Evolutionary conservation across 1,284 basidiomycete genomes (phyloP), one percentile per base, ranked within the genome.

Genomic region (Moniliella sp.): DNA sequence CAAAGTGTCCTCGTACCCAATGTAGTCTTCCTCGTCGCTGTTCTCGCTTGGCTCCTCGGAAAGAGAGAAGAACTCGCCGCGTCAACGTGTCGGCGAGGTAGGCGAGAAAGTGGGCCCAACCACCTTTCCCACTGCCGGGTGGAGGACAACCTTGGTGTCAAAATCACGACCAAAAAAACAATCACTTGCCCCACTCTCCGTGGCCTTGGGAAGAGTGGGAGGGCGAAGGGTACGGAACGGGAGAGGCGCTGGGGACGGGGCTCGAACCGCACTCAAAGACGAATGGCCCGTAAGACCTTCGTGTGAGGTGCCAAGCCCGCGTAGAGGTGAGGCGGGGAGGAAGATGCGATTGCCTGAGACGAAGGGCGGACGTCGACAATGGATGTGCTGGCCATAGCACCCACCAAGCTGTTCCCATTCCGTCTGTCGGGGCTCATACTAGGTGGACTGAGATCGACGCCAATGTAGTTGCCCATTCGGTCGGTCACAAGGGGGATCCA

Each of bases 91-190:
- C 88, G 2, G 75, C 83, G 52, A 94, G 88, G 30, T 67, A 69
- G n/a, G 81, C 74, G 25, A 97, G 64, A 78, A 84, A 97, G 50
- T 75, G 75, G 19, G 79, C 86, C 88, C 91, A 97, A 3, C 88
- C 88, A 8, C 72, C 75, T 21, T 72, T 68, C 10, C 86, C 84
- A 42, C 94, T 84, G 5, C 57, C 59, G 17, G 44, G 50, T 55
- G 62, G 32, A 94, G 67, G 19, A 94, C 88, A 25, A 93, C 80
- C 61, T 97, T 97, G 15, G 83, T 80, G 62, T 97, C 88, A 62
- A 97, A 93, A 58, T 97, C 88, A 32, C 88, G 72, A 9, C 88
- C 88, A 61, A 94, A 97, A 94, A 97, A 30, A 94, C 74, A 42
- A 97, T 94, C 31, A 93, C 84, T 61, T 97, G 88, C 3, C 88